A percentile compares a stretch with the other conserved stretches of the same genome.
These are phyloP conservation scores for Friedmanniomyces endolithicus DNA, from an alignment of 495 filamentous ascomycete species.

Conservation along the genomic window DNA sequence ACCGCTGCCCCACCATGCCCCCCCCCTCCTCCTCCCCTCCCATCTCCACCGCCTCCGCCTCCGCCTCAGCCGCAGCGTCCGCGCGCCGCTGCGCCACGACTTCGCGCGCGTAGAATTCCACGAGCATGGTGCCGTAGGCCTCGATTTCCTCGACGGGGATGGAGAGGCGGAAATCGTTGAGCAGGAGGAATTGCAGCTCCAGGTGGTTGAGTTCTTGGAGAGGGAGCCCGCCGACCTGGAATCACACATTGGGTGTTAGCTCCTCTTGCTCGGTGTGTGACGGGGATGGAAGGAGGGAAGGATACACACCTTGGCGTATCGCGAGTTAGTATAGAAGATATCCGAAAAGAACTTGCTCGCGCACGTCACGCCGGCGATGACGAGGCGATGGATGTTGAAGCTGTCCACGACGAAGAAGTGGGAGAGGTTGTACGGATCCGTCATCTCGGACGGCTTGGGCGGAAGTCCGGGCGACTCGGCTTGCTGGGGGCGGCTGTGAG, in stretches of 20 bases:
- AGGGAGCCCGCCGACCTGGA: slow-evolving; percentile 88
- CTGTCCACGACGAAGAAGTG: slow-evolving; percentile 97
- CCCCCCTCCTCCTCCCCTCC: too few species aligned
- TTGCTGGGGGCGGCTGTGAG: slow-evolving; percentile 20
- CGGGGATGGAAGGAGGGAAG: background rate
- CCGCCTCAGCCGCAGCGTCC: slow-evolving; percentile 7
- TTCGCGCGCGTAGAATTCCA: slow-evolving; percentile 94
- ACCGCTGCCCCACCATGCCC: background rate
- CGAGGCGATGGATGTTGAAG: slow-evolving; percentile 95
- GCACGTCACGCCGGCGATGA: slow-evolving; percentile 95
- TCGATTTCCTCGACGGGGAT: slow-evolving; percentile 92
- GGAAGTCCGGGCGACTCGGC: slow-evolving; percentile 21
- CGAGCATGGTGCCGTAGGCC: slow-evolving; percentile 95
- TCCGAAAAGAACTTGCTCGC: slow-evolving; percentile 99
- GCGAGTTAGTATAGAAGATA: slow-evolving; percentile 97
- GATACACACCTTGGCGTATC: slow-evolving; percentile 85
- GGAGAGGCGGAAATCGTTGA: slow-evolving; percentile 94
- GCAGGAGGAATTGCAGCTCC: slow-evolving; percentile 87
- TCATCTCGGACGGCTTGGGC: slow-evolving; percentile 19
- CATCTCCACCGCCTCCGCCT: too few species aligned
- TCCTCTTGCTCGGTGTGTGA: too few species aligned
- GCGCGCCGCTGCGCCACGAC: slow-evolving; percentile 54
- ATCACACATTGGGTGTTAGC: background rate
- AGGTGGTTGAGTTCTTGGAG: slow-evolving; percentile 93
- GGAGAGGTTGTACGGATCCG: slow-evolving; percentile 49